A percentile compares a stretch with the other conserved stretches of the same genome.
These are phyloP conservation scores for Wakefieldia striispora DNA, from an alignment of 768 basidiomycete species.

Conservation along the genomic window DNA sequence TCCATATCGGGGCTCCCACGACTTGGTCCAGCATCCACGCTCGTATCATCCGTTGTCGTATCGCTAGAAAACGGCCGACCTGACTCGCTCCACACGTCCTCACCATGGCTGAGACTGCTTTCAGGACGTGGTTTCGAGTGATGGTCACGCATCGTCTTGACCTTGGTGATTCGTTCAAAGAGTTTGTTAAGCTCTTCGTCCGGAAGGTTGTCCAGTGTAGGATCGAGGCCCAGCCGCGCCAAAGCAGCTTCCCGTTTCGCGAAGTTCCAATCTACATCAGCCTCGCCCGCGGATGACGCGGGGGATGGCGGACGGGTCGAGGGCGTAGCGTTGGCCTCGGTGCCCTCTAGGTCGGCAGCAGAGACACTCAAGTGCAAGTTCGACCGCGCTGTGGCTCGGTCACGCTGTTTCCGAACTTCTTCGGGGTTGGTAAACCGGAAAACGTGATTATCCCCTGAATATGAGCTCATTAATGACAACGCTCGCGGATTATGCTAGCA, in stretches of 20 bases:
- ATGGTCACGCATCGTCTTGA: conserved; percentile 83
- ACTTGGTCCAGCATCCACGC: conserved; percentile 63
- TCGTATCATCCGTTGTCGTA: conserved; percentile 84
- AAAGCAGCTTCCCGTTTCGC: conserved; percentile 93
- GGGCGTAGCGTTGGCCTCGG: conserved; percentile 38
- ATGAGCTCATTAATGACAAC: conserved; percentile 5
- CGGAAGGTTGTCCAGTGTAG: conserved; percentile 86
- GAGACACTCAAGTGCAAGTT: conserved; percentile 63
- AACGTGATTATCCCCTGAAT: conserved; percentile 90
- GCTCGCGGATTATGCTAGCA: not conserved
- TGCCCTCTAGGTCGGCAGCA: conserved; percentile 62
- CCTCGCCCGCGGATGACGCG: conserved; percentile 59
- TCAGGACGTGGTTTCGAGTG: conserved; percentile 81
- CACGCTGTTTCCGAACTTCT: conserved; percentile 88
- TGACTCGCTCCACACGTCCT: conserved; percentile 87
- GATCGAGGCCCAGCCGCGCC: conserved; percentile 81
- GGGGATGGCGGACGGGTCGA: conserved; percentile 79
- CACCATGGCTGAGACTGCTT: conserved; percentile 81
- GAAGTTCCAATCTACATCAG: conserved; percentile 94
- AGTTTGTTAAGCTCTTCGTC: conserved; percentile 94
- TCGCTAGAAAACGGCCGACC: conserved; percentile 80
- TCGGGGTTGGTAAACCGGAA: conserved; percentile 97
- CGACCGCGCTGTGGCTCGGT: conserved; percentile 74
- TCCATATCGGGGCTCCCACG: conserved; percentile 65
- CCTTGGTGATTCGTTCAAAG: conserved; percentile 92